Percentiles rank a stretch among this genome's conserved stretches.
These are phyloP conservation scores for Penicillium maclennaniae DNA, from an alignment of 495 filamentous ascomycete species.

Conservation along the genomic window DNA sequence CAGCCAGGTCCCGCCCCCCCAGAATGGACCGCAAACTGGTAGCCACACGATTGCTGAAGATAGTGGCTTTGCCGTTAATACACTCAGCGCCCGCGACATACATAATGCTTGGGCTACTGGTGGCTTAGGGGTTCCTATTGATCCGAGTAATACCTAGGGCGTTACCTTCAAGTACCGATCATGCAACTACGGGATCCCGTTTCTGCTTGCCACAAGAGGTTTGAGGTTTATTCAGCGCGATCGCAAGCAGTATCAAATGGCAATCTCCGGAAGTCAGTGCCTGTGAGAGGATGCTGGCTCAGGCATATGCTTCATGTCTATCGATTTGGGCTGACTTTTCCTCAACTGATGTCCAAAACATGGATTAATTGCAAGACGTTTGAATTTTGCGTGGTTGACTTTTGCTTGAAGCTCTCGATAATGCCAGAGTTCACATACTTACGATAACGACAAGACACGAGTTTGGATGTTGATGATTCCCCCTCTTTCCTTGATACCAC, in stretches of 20 bases:
- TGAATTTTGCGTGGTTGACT: background rate
- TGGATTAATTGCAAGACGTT: background rate
- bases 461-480: background rate
- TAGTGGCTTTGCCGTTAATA: slow-evolving; percentile 26
- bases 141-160: slow-evolving; percentile 18
- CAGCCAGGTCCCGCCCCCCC: slow-evolving; percentile 21
- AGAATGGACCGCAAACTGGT: slow-evolving; percentile 14
- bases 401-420: too few species aligned
- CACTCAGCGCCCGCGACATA: slow-evolving; percentile 27
- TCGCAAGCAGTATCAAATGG: background rate
- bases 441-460: slow-evolving; percentile 17
- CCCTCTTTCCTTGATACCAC: background rate
- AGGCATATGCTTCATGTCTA: background rate
- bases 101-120: slow-evolving; percentile 33
- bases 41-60: slow-evolving; percentile 45
- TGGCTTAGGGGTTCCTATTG: slow-evolving; percentile 32
- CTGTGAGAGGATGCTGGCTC: background rate
- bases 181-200: background rate
- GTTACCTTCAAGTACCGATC: background rate
- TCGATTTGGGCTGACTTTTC: background rate
- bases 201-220: background rate
- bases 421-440: background rate
- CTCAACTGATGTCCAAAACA: background rate
- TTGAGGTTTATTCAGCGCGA: background rate
- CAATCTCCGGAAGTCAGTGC: background rate